Percentiles rank a stretch among this genome's conserved stretches.
Evolutionary conservation across 2,329 filamentous ascomycete genomes (phyloP).

Genomic region (Dendrostoma leiphaemia): DNA sequence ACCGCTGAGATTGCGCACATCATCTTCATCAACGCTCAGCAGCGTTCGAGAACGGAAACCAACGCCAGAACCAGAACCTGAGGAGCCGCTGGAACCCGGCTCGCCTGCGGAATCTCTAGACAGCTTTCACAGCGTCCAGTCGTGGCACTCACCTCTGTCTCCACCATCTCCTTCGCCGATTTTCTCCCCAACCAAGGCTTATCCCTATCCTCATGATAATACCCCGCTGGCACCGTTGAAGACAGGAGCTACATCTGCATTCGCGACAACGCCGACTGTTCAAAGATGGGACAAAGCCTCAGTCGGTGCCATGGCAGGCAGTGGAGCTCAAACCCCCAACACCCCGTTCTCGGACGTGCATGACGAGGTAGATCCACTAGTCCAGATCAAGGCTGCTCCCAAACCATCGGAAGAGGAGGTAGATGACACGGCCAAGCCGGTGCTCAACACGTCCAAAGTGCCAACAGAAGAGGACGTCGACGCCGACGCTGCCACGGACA

Average conservation of each 20-base stretch:
- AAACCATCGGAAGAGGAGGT: background rate
- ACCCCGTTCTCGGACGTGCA: conserved; percentile 10
- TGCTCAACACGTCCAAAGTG: background rate
- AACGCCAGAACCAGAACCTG: conserved; percentile 26
- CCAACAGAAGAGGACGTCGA: background rate
- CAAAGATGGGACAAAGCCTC: conserved; percentile 29
- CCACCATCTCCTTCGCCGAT: conserved; percentile 45
- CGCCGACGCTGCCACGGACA: conserved; percentile 16
- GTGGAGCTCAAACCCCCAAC: conserved; percentile 6
- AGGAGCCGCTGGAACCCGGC: conserved; percentile 24
- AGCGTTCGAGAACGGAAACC: conserved; percentile 29
- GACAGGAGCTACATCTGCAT: conserved; percentile 32
- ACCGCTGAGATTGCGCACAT: conserved; percentile 22
- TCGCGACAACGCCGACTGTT: conserved; percentile 32
- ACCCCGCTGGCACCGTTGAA: conserved; percentile 31
- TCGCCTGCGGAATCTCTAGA: conserved; percentile 48
- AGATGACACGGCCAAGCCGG: background rate
- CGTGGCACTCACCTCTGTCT: conserved; percentile 47
- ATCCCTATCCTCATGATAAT: conserved; percentile 39
- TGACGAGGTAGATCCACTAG: background rate
- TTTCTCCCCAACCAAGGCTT: conserved; percentile 34
- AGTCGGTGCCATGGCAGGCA: conserved; percentile 21
- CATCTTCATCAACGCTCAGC: conserved; percentile 34
- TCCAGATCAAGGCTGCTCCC: background rate
- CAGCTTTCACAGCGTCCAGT: conserved; percentile 54